phyloP scores from a whole-genome alignment of 2,329 filamentous ascomycete genomes.

The Fusarium oxysporum region DNA sequence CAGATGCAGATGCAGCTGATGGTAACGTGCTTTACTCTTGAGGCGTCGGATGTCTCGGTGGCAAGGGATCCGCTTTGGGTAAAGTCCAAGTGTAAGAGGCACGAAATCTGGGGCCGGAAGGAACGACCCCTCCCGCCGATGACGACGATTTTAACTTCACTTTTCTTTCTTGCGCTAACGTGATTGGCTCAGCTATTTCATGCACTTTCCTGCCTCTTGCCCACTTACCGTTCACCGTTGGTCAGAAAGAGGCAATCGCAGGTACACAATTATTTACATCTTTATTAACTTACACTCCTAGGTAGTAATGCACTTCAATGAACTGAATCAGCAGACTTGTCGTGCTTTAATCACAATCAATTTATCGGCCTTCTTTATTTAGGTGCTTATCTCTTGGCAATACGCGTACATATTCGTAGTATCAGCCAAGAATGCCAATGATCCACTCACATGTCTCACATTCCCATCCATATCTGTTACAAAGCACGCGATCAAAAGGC shows the following conservation, averaged over 20 bases:
- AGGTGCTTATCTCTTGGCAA: not conserved
- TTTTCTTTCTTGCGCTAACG: not conserved
- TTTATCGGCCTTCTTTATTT: not conserved
- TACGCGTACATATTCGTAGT: not conserved
- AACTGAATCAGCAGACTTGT: not conserved
- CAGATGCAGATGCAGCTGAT: not conserved
- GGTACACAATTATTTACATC: not conserved
- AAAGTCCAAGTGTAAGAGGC: conserved; percentile 9
- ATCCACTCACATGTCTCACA: conserved; percentile 17
- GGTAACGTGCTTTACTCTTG: conserved; percentile 25
- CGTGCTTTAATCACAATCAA: not conserved
- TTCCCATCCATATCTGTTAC: not conserved
- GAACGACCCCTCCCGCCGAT: conserved; percentile 18
- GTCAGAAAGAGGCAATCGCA: not conserved
- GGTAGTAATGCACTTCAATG: not conserved
- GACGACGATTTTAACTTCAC: conserved; percentile 17
- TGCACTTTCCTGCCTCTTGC: not conserved
- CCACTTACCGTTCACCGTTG: not conserved
- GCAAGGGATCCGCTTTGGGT: conserved; percentile 29
- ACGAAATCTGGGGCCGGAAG: conserved; percentile 31
- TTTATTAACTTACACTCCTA: not conserved
- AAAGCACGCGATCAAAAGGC: not conserved
- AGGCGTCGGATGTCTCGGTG: conserved; percentile 41
- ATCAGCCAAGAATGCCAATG: not conserved
- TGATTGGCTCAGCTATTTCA: conserved; percentile 15